Base-by-base conservation (phyloP, 2,329 filamentous ascomycete species). In the Xylaria sp. region DNA sequence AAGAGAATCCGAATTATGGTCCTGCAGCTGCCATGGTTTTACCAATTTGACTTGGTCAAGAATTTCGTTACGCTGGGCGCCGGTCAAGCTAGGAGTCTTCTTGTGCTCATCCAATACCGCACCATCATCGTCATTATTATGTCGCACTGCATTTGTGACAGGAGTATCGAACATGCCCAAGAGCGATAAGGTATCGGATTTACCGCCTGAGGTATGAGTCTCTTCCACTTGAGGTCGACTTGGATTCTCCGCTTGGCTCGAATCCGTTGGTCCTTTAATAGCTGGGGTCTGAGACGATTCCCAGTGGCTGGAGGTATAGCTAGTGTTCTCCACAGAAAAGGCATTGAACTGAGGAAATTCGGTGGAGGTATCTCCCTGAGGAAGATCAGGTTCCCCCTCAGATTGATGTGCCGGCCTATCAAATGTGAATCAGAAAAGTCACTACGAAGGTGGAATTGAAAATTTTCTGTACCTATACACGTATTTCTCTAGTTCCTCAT, bases 401-500 rank as follows among this genome's bases (percentile, higher is more conserved):
- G 57, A 42, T 44, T 48, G 46, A 3, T 22, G 38, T 19, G n/a
- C 24, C 24, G 48, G 45, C 9, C 53, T 61, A 44, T 39, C 8
- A 18, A 52, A 52, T 47, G 13, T 2, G 37, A 60, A 66, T 55
- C 66, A 58, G 54, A 38, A 50, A 18, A 20, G 34, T 44, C 53
- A 19, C 41, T 17, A 39, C 41, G 20, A 38, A 22, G 19, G 40
- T 18, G 20, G 7, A 44, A 41, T 29, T 18, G 22, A 17, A 9
- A 39, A 7, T 17, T 7, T 20, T 17, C 56, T 62, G 54, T 57
- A 74, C 72, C 59, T 63, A 48, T 65, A 57, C 16, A 65, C 45
- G 45, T 62, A 81, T 11, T 61, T 39, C 18, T 69, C 66, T 4
- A 82, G 57, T 26, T 77, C 72, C 17, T 73, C 71, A 2, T 77